Percentiles rank a stretch among this genome's conserved stretches.
These are phyloP conservation scores for Cyphellophora europaea DNA, from an alignment of 2,329 filamentous ascomycete genomes.

Conservation along the genomic window DNA sequence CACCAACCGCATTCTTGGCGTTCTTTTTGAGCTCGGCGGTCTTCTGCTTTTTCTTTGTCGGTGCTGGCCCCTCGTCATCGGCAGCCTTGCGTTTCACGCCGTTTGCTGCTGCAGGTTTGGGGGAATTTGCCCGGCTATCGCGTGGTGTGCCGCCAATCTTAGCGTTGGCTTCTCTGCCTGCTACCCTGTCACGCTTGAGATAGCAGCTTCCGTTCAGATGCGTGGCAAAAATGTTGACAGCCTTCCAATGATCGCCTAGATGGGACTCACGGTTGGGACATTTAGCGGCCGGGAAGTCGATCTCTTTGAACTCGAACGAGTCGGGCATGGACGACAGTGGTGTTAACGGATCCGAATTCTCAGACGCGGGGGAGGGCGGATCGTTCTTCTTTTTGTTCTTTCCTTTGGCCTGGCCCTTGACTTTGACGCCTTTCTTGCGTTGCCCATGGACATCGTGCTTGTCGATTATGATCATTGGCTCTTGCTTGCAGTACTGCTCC, in stretches of 20 bases:
- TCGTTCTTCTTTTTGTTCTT: conserved; percentile 39
- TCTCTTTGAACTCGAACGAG: conserved; percentile 20
- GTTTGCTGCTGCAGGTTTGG: conserved; percentile 13
- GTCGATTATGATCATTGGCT: conserved; percentile 47
- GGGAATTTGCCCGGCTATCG: conserved; percentile 19
- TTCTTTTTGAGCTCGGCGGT: conserved; percentile 10
- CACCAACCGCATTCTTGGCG: conserved; percentile 12
- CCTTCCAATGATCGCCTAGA: conserved; percentile 20
- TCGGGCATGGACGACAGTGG: conserved; percentile 18
- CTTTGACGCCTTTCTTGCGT: conserved; percentile 20
- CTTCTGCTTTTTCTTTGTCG: conserved; percentile 18
- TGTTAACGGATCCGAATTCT: conserved; percentile 21
- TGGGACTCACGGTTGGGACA: conserved; percentile 20
- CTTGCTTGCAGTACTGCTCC: conserved; percentile 46
- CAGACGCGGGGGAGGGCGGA: conserved; percentile 22
- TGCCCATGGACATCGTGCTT: conserved; percentile 54
- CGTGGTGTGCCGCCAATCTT: conserved; percentile 18
- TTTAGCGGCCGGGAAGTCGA: conserved; percentile 19
- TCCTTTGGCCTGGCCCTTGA: conserved; percentile 23
- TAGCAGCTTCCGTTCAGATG: conserved; percentile 19
- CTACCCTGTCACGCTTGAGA: conserved; percentile 17
- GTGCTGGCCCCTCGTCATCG: conserved; percentile 12
- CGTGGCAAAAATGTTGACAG: conserved; percentile 20
- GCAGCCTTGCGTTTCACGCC: conserved; percentile 18
- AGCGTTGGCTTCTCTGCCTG: conserved; percentile 18